Base-by-base conservation (phyloP, 2,329 filamentous ascomycete species). In the Calonectria pseudoturangicola region DNA sequence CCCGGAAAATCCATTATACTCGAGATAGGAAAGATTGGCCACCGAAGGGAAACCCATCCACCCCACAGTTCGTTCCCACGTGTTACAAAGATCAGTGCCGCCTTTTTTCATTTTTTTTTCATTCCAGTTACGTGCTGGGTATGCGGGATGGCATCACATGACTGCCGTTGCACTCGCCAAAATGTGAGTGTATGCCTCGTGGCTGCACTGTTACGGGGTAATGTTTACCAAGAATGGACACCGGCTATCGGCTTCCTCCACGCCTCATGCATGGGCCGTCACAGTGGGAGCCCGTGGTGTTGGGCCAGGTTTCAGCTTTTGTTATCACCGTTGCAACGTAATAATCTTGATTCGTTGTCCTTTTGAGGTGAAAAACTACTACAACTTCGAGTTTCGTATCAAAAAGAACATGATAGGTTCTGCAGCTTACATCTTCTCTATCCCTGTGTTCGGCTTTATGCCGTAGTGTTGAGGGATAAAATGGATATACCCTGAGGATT, bases 231-330 rank as follows among this genome's bases (percentile, higher is more conserved):
- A 58, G 21, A 58, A 58, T 41, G 54, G 54, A 41, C 54, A 3
- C 12, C 54, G 54, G 54, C 54, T 58, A 58, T 58, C 54, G 54
- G 54, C 51, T 30, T 18, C 30, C 33, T 58, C 41, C 54, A 9
- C 33, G 10, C 54, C 54, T 41, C 54, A 58, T 58, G 54, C 54
- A 41, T 41, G 33, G 54, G n/a, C 54, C 54, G 33, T 58, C 54
- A 41, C 54, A 58, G n/a, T 58, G 54, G 21, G n/a, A 58, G 33
- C 33, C n/a, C 5, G 5, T 41, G 54, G 33, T 4, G 16, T 2
- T 9, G 8, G 28, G 50, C 50, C 8, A 25, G 21, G 51, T 58
- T 39, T 58, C 25, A 25, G 39, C n/a, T 58, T 58, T 58, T 58
- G 51, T 58, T 27, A 41, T 58, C 54, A 41, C 54, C 4, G 0